Percentiles rank a stretch among this genome's conserved stretches.
These are phyloP conservation scores for Pythium phragmitis DNA, from an alignment of 352 stramenopile species.

Conservation along the genomic window DNA sequence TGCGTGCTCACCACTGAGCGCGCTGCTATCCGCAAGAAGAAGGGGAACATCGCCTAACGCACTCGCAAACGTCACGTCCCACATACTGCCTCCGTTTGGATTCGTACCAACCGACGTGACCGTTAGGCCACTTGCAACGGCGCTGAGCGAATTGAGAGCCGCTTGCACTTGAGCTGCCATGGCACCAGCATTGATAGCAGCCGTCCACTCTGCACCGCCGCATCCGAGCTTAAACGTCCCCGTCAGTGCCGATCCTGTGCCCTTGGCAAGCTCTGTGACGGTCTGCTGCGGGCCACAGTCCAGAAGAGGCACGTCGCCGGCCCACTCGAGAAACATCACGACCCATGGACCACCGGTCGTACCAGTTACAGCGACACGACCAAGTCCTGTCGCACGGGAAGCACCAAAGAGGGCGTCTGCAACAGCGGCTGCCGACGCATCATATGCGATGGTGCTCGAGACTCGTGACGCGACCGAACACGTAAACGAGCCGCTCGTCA, in stretches of 20 bases:
- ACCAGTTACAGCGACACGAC: constrained; percentile 26
- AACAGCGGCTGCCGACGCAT: constrained; percentile 28
- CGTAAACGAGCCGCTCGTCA: constrained; percentile 41
- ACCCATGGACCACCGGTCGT: constrained; percentile 34
- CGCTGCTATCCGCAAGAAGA: constrained; percentile 23
- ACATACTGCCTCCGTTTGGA: constrained; percentile 36
- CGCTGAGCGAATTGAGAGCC: constrained; percentile 30
- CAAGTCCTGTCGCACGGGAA: constrained; percentile 23
- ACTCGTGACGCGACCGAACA: constrained; percentile 21
- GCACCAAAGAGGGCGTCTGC: constrained; percentile 26
- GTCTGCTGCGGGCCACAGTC: constrained; percentile 43
- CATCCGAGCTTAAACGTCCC: constrained; percentile 41
- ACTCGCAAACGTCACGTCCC: constrained; percentile 49
- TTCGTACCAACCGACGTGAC: constrained; percentile 21
- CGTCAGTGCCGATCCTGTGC: constrained; percentile 33
- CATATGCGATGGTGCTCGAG: constrained; percentile 31
- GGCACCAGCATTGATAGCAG: constrained; percentile 29
- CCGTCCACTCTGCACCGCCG: constrained; percentile 26
- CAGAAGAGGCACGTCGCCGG: constrained; percentile 34
- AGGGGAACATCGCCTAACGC: constrained; percentile 29
- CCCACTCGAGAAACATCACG: constrained; percentile 45
- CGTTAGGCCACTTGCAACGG: constrained; percentile 27
- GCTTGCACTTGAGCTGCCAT: constrained; percentile 29
- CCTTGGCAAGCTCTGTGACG: constrained; percentile 34
- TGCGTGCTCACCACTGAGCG: constrained; percentile 31